Evolutionary conservation across 495 filamentous ascomycete genomes (phyloP), one percentile per base, ranked within the genome.

Genomic region (Aspergillus nanangensis): DNA sequence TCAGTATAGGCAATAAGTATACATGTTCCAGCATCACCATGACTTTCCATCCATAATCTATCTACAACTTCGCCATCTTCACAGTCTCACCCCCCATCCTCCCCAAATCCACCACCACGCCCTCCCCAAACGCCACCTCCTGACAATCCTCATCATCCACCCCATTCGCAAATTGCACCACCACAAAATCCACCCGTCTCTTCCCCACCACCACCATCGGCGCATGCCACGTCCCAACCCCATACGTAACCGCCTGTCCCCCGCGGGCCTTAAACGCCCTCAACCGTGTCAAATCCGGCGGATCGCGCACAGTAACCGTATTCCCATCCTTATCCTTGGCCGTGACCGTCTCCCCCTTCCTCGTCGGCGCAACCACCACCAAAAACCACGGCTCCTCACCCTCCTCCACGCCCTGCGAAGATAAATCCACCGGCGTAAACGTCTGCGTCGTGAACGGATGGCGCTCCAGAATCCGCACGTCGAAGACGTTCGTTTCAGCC

Each of bases 371-470:
- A 18, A 98, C 93, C 40, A 96, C 81, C 38, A 98, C 88, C n/a
- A 98, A 75, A 56, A 86, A 94, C 15, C 72, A 58, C 2, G 50
- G 66, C 33, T 69, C 60, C 15, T 66, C 56, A 14, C 50, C 48
- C 9, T 36, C 33, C 9, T 36, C 37, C 5, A 19, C 37, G 8
- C 37, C 35, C 36, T 66, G 56, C 7, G 54, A 52, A 19, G 71
- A 67, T 9, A 86, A 61, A 44, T 81, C 82, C 14, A 96, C 69
- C 0, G 93, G 93, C 31, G 88, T 78, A 64, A 98, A 97, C 0
- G 90, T 94, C 62, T 98, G 93, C 19, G 86, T 84, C 14, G 93
- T 96, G 68, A 79, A 96, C 0, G 93, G 94, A 61, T 98, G 93
- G 18, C 94, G 82, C 63, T 98, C 93, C 32, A 98, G 81, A 45